Percentiles rank a stretch among this genome's conserved stretches.
Conservation (phyloP, 441 rosid genomes). For the Erodium moschatum region DNA sequence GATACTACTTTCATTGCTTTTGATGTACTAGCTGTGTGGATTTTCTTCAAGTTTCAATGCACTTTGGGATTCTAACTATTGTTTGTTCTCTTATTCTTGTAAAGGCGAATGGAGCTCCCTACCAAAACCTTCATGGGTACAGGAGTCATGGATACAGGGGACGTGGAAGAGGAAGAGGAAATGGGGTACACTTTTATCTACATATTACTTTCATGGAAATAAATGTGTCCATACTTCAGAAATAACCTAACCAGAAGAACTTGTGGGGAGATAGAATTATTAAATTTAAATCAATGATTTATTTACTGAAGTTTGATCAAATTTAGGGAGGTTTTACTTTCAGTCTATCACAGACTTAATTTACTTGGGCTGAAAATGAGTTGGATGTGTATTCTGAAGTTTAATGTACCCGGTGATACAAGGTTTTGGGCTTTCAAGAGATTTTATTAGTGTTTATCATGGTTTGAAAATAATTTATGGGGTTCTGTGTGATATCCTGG, state of each 20-base stretch:
- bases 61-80: conserved; percentile 16
- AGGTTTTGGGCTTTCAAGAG: no score
- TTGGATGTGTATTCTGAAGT: background rate
- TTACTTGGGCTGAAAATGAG: background rate
- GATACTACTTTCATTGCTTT: background rate
- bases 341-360: background rate
- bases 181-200: conserved; percentile 31
- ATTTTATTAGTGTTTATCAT: background rate
- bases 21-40: background rate
- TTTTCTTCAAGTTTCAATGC: conserved; percentile 1
- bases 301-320: background rate
- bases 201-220: background rate
- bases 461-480: background rate
- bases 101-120: conserved; percentile 60
- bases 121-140: conserved; percentile 41
- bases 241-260: background rate
- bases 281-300: no score
- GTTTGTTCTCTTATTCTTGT: conserved; percentile 13
- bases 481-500: background rate
- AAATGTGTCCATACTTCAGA: background rate
- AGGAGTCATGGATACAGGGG: conserved; percentile 26
- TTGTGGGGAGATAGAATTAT: background rate
- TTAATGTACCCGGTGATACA: background rate
- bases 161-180: conserved; percentile 33
- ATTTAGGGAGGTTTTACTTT: background rate